These are phyloP conservation scores for Nicotiana paniculata DNA, from an alignment of 257 asterid genomes.

Conservation along the genomic window DNA sequence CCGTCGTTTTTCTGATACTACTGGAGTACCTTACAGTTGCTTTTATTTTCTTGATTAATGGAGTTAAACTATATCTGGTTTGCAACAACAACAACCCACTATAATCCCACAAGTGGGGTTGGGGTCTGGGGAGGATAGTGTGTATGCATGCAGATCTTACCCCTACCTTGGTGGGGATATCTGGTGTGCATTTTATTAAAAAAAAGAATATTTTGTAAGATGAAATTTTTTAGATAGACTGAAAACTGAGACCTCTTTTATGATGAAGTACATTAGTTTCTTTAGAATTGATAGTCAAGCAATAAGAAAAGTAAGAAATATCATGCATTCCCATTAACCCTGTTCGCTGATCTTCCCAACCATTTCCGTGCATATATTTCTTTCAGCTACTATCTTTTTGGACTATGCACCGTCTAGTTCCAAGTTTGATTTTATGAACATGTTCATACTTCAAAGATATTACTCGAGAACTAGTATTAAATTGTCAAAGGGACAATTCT, in stretches of 20 bases:
- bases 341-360: not conserved
- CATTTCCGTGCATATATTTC: not conserved
- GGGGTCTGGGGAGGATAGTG: too few species aligned
- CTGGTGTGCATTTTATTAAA: not conserved
- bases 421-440: not conserved
- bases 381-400: not conserved
- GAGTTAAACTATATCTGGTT: too few species aligned
- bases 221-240: not conserved
- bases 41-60: not conserved
- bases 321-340: not conserved
- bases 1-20: not conserved
- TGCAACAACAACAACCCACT: too few species aligned
- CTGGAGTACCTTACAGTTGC: not conserved
- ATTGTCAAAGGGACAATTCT: not conserved
- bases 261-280: not conserved
- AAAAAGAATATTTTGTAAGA: not conserved
- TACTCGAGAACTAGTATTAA: not conserved
- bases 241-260: not conserved
- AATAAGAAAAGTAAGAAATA: not conserved
- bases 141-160: too few species aligned
- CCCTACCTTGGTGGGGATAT: too few species aligned
- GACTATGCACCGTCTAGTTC: slow-evolving; percentile 1
- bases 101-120: too few species aligned
- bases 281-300: not conserved
- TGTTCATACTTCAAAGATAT: not conserved